Conservation (phyloP, 805 yeast species). For the Metschnikowia noctiluminum region DNA sequence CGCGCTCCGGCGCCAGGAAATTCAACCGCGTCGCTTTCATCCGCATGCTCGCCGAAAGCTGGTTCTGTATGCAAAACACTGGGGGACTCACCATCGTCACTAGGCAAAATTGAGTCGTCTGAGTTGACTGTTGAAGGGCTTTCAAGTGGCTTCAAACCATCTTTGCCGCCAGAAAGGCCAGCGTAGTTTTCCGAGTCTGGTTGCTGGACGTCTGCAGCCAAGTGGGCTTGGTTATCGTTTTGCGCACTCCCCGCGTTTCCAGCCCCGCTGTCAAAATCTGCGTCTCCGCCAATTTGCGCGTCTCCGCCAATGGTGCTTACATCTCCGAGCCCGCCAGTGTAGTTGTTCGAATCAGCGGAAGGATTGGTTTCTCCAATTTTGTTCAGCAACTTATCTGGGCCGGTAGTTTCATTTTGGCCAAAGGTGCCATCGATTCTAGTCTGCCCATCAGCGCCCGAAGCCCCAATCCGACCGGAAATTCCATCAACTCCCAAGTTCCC, state of each 20-base stretch:
- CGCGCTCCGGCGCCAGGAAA: no score
- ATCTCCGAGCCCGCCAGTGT: background rate
- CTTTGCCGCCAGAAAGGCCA: background rate
- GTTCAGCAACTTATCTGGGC: background rate
- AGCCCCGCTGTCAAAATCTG: background rate
- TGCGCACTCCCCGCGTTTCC: background rate
- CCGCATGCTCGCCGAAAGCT: no score
- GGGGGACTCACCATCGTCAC: no score
- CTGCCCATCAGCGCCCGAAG: background rate
- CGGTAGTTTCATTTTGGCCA: background rate
- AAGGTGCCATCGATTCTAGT: background rate
- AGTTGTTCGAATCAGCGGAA: background rate
- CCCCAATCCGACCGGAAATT: background rate
- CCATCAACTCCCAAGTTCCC: background rate
- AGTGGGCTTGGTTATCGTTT: background rate
- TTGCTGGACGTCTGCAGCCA: background rate
- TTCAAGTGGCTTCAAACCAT: no score
- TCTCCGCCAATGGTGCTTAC: background rate
- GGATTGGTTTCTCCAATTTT: background rate
- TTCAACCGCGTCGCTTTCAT: no score
- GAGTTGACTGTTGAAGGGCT: no score
- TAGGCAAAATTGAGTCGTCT: no score
- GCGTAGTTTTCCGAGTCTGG: background rate
- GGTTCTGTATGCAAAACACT: no score
- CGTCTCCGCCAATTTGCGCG: background rate